Conservation (phyloP, 352 stramenopile genomes). For the Phytophthora megakarya region DNA sequence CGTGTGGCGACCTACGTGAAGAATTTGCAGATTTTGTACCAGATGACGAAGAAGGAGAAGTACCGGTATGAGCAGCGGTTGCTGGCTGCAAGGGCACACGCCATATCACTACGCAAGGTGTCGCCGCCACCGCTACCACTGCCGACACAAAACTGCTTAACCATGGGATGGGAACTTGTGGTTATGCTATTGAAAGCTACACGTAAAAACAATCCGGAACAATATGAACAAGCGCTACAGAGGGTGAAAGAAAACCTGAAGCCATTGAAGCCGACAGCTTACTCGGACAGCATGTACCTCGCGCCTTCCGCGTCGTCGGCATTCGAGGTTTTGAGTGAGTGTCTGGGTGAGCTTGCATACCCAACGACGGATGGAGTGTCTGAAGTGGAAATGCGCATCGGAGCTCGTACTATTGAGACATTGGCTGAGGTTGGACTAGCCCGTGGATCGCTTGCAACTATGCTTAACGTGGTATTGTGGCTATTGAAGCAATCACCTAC, state of each 20-base stretch:
- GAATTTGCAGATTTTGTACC: slow-evolving; percentile 71
- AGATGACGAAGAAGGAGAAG: slow-evolving; percentile 84
- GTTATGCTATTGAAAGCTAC: slow-evolving; percentile 76
- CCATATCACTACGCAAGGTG: slow-evolving; percentile 73
- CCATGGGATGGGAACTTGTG: slow-evolving; percentile 84
- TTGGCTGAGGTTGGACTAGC: slow-evolving; percentile 76
- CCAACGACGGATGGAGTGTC: neutral
- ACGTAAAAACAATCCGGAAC: slow-evolving; percentile 57
- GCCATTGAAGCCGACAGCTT: slow-evolving; percentile 77
- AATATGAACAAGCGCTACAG: slow-evolving; percentile 72
- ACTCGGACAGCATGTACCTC: slow-evolving; percentile 86
- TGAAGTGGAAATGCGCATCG: slow-evolving; percentile 40
- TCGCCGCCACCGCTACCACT: slow-evolving; percentile 72
- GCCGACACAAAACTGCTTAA: slow-evolving; percentile 84
- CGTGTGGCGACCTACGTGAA: slow-evolving; percentile 76
- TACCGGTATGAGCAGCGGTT: slow-evolving; percentile 76
- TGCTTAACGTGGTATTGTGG: slow-evolving; percentile 74
- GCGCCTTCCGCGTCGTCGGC: slow-evolving; percentile 69
- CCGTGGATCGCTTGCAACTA: slow-evolving; percentile 70
- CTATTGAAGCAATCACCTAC: slow-evolving; percentile 62
- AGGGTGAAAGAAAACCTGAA: slow-evolving; percentile 77
- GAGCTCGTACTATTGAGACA: slow-evolving; percentile 68
- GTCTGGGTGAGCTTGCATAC: slow-evolving; percentile 54
- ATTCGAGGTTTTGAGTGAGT: slow-evolving; percentile 80
- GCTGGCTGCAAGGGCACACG: slow-evolving; percentile 50